phyloP scores from a whole-genome alignment of 2,329 filamentous ascomycete genomes.

The Hansfordia pulvinata region DNA sequence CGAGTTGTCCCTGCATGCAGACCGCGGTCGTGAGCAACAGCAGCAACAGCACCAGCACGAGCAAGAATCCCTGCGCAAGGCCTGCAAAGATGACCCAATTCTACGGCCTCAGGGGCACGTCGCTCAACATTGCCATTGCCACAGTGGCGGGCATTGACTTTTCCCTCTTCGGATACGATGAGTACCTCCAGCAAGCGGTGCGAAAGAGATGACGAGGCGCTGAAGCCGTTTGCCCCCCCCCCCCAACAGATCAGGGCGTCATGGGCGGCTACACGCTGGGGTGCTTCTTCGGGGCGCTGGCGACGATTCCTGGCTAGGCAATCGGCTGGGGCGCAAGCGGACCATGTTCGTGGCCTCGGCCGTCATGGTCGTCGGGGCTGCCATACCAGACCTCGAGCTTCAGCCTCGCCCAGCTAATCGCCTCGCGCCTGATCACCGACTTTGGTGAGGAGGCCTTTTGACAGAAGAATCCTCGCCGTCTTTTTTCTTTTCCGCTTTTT shows the following conservation, averaged over 20 bases:
- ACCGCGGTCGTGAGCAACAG: no score
- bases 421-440: constrained; percentile 34
- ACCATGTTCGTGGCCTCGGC: constrained; percentile 44
- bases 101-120: constrained; percentile 52
- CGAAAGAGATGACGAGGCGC: no score
- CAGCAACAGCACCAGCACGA: no score
- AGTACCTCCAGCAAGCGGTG: no score
- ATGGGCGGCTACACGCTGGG: constrained; percentile 45
- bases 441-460: no score
- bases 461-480: no score
- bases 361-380: constrained; percentile 44
- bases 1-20: no score
- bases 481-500: no score
- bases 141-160: constrained; percentile 63
- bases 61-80: no score
- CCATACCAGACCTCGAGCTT: constrained; percentile 23
- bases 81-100: no score
- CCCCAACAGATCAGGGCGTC: constrained; percentile 38
- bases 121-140: constrained; percentile 55
- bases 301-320: constrained; percentile 34
- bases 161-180: constrained; percentile 50
- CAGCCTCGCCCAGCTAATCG: constrained; percentile 37
- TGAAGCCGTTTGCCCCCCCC: constrained; percentile 20
- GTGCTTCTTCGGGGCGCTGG: constrained; percentile 37
- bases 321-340: constrained; percentile 39